phyloP scores from a whole-genome alignment of 306 rosid species.

The Senna tora region DNA sequence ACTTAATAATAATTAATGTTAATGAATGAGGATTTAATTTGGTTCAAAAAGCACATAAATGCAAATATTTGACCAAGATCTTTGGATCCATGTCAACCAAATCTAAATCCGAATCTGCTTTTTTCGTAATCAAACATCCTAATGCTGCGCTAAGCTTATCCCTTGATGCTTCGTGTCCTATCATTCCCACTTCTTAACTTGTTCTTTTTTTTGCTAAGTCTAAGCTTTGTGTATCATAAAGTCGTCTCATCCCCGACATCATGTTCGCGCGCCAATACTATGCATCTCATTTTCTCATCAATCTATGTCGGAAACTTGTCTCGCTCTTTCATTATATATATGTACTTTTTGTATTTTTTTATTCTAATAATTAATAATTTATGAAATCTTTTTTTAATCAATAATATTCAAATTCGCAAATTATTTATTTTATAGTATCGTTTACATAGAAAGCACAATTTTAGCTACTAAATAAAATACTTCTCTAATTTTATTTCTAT shows the following conservation, averaged over 20 bases:
- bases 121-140: not conserved
- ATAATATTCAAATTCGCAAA: too few relatives aligned
- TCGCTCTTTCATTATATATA: not conserved
- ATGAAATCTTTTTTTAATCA: too few relatives aligned
- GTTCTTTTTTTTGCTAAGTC: too few relatives aligned
- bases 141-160: slow-evolving; percentile 3
- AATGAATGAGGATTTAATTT: not conserved
- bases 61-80: not conserved
- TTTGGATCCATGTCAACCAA: not conserved
- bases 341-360: too few relatives aligned
- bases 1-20: too few relatives aligned
- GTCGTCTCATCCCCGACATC: slow-evolving; percentile 6
- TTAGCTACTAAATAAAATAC: too few relatives aligned
- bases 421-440: too few relatives aligned
- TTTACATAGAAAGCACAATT: too few relatives aligned
- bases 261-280: slow-evolving; percentile 6
- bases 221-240: too few relatives aligned
- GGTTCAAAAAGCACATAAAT: not conserved
- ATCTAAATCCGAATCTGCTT: slow-evolving; percentile 8
- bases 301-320: slow-evolving; percentile 48
- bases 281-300: not conserved
- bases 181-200: too few relatives aligned
- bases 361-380: too few relatives aligned
- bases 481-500: too few relatives aligned
- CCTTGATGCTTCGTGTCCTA: not conserved